Evolutionary conservation across 371 early-diverging fungal genomes (phyloP), one percentile per base, ranked within the genome.

Genomic region (Thermomucor indicae-seudaticae): DNA sequence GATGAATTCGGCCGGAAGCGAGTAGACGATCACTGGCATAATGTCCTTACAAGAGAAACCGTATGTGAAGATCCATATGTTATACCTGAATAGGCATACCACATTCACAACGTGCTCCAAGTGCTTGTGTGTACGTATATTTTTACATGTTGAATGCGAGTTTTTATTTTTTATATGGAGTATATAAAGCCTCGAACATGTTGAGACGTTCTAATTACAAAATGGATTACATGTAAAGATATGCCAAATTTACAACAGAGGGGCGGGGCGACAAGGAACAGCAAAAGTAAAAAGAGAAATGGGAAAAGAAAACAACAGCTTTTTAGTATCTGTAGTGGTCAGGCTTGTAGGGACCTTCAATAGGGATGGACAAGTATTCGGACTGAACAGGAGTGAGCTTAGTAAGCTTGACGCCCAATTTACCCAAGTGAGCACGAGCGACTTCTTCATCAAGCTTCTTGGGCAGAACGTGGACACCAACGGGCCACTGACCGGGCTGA

Each of bases 391-490:
- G 19, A 52, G 88, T 64, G 46, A 94, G 80, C 51, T 70, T 69
- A 58, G 93, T 85, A 40, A 93, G 81, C 75, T 95, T 91, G 77
- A 97, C 94, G 65, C 92, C 96, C 61, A 98, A 86, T 83, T 96
- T 92, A 68, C 78, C 84, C 60, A 99, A 83, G 78, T 98, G 98
- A 61, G 94, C 91, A 58, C 86, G 83, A 50, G 99, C 99, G 58
- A 98, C 97, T 81, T 98, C 97, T 79, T 97, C 98, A 74, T 99
- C 99, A 61, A 98, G 86, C 73, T 92, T 85, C 93, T 97, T 99
- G 85, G 98, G 98, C 62, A 98, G 84, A 68, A 97, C 85, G 79
- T 98, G 96, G 55, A 97, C 99, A 75, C 99, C 97, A 55, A 96
- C 78, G 48, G 93, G 85, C 88, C 90, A 97, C 55, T 84, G 67